Conservation (phyloP, 208 protist genomes). For the Trypanosoma platydactyli region DNA sequence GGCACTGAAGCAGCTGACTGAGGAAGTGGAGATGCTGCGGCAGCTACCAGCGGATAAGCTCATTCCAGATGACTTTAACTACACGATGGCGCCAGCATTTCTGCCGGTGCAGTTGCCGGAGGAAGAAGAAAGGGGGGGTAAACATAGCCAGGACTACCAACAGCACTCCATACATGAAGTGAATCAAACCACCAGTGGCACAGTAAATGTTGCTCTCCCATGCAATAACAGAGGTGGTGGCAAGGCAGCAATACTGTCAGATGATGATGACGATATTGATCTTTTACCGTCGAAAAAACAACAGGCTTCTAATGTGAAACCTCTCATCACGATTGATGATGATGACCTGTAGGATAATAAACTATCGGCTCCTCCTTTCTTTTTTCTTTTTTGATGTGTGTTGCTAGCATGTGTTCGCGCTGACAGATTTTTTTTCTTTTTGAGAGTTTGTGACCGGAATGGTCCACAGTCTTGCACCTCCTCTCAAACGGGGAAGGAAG, state of each 20-base stretch:
- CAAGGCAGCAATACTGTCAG: background rate
- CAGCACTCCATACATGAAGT: background rate
- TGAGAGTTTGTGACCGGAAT: no score
- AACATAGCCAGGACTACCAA: no score
- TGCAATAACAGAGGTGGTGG: background rate
- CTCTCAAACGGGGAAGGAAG: no score
- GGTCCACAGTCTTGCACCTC: no score
- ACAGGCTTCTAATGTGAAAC: background rate
- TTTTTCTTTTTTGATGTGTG: background rate
- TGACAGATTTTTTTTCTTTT: no score
- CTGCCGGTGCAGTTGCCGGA: conserved; percentile 16
- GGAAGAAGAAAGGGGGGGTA: background rate
- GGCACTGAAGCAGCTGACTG: background rate
- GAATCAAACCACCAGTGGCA: background rate
- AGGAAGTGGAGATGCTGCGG: conserved; percentile 10
- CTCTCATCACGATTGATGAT: conserved; percentile 7
- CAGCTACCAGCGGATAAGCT: background rate
- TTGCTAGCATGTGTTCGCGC: background rate
- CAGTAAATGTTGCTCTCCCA: no score
- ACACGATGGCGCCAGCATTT: conserved; percentile 13
- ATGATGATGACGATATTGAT: conserved; percentile 15
- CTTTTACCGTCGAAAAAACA: background rate
- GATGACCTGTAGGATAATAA: conserved; percentile 20
- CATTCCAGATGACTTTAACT: conserved; percentile 12
- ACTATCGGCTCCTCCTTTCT: background rate